phyloP scores from a whole-genome alignment of 768 basidiomycete genomes.

The Suillus subluteus region DNA sequence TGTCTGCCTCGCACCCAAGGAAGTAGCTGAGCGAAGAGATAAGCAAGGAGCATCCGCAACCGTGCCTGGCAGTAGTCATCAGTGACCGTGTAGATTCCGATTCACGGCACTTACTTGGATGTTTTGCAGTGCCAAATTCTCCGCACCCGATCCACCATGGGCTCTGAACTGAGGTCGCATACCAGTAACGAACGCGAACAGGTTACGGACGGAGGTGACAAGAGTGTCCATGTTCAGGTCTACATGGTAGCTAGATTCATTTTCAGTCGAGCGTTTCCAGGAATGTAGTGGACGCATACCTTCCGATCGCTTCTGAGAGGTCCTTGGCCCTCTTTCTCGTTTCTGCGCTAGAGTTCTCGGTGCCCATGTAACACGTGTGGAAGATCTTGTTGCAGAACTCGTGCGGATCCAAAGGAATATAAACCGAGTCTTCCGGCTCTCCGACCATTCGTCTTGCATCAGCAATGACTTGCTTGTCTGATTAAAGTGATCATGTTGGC shows the following conservation, averaged over 20 bases:
- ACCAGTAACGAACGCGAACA: conserved; percentile 85
- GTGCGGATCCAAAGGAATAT: conserved; percentile 82
- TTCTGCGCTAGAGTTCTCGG: conserved; percentile 90
- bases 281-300: conserved; percentile 46
- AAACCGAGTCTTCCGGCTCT: conserved; percentile 78
- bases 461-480: conserved; percentile 83
- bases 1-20: conserved; percentile 86
- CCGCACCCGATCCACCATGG: conserved; percentile 84
- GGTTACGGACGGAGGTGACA: conserved; percentile 79
- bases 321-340: conserved; percentile 87
- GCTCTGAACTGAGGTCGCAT: conserved; percentile 75
- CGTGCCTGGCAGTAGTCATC: conserved; percentile 60
- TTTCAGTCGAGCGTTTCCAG: neutral
- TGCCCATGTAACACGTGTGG: conserved; percentile 99
- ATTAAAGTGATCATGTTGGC: conserved; percentile 1
- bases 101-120: conserved; percentile 65
- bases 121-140: conserved; percentile 97
- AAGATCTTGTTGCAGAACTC: conserved; percentile 90
- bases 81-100: neutral
- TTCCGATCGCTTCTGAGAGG: conserved; percentile 86
- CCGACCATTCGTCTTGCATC: conserved; percentile 92
- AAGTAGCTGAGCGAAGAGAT: conserved; percentile 92
- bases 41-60: conserved; percentile 91
- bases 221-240: conserved; percentile 96
- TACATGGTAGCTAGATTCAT: conserved; percentile 73